Evolutionary conservation across 352 stramenopile genomes (phyloP).

Genomic region (Phytophthora syringae): DNA sequence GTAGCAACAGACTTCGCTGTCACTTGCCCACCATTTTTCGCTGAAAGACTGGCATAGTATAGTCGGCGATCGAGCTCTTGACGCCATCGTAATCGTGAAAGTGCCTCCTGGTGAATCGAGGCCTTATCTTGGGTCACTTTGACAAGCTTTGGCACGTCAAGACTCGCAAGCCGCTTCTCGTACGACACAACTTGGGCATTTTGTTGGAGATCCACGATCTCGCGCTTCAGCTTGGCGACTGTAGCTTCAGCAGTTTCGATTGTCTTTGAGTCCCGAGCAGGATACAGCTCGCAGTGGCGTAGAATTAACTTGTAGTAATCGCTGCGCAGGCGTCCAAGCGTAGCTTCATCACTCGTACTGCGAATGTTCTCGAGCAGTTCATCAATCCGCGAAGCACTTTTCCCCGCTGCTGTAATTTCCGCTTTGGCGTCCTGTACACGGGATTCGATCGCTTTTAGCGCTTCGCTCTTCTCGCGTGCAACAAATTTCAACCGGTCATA

Average conservation of each 20-base stretch:
- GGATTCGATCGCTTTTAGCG: constrained; percentile 60
- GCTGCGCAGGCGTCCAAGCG: constrained; percentile 64
- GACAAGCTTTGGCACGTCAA: constrained; percentile 72
- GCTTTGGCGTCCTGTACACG: constrained; percentile 62
- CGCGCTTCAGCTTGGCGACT: constrained; percentile 67
- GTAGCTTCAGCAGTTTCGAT: constrained; percentile 73
- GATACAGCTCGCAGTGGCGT: constrained; percentile 80
- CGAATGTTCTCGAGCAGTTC: constrained; percentile 74
- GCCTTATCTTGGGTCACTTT: constrained; percentile 73
- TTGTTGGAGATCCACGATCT: constrained; percentile 75
- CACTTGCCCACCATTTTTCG: constrained; percentile 14
- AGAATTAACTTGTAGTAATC: constrained; percentile 87
- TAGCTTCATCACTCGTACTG: constrained; percentile 61
- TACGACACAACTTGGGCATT: constrained; percentile 75
- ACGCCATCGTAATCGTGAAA: constrained; percentile 71
- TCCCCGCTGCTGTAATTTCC: constrained; percentile 43
- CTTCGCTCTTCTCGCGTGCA: constrained; percentile 58
- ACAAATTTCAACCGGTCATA: constrained; percentile 83
- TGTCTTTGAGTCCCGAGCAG: constrained; percentile 76
- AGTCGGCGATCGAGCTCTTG: constrained; percentile 70
- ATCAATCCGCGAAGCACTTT: constrained; percentile 64
- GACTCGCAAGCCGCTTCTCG: constrained; percentile 62
- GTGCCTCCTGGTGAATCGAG: constrained; percentile 66
- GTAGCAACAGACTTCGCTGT: neutral
- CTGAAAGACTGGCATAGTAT: constrained; percentile 37